phyloP scores from a whole-genome alignment of 805 yeast genomes.

The Wickerhamiella azymoides region DNA sequence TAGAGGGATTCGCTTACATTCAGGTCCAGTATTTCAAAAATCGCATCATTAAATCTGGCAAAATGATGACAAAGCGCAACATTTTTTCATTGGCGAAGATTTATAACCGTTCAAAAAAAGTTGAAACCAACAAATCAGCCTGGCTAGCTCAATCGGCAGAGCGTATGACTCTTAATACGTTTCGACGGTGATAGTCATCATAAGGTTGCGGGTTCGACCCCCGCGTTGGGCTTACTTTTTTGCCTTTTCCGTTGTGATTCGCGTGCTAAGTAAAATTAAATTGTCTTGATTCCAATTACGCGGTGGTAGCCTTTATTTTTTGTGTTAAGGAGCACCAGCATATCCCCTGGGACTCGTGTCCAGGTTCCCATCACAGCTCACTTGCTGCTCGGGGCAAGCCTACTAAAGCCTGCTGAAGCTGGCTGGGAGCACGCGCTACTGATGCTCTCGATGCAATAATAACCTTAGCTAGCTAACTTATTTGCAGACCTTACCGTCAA shows the following conservation, averaged over 20 bases:
- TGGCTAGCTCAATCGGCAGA: constrained; percentile 23
- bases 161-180: constrained; percentile 20
- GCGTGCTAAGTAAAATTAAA: not conserved
- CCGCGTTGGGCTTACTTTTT: constrained; percentile 20
- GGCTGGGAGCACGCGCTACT: too few relatives aligned
- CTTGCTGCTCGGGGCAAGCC: too few relatives aligned
- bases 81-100: too few relatives aligned
- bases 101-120: too few relatives aligned
- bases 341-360: too few relatives aligned
- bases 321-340: too few relatives aligned
- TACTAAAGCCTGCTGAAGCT: too few relatives aligned
- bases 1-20: too few relatives aligned
- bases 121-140: constrained; percentile 13
- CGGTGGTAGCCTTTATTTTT: not conserved
- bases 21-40: too few relatives aligned
- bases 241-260: not conserved
- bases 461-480: constrained; percentile 26
- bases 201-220: constrained; percentile 24
- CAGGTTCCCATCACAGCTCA: too few relatives aligned
- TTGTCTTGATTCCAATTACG: not conserved
- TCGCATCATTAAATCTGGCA: too few relatives aligned
- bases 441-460: not conserved
- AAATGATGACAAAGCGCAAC: too few relatives aligned
- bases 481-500: constrained; percentile 96
- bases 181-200: constrained; percentile 18